Evolutionary conservation across 768 basidiomycete species (phyloP), one percentile per base, ranked within the genome.

Genomic region (Boletus rubescentipes): DNA sequence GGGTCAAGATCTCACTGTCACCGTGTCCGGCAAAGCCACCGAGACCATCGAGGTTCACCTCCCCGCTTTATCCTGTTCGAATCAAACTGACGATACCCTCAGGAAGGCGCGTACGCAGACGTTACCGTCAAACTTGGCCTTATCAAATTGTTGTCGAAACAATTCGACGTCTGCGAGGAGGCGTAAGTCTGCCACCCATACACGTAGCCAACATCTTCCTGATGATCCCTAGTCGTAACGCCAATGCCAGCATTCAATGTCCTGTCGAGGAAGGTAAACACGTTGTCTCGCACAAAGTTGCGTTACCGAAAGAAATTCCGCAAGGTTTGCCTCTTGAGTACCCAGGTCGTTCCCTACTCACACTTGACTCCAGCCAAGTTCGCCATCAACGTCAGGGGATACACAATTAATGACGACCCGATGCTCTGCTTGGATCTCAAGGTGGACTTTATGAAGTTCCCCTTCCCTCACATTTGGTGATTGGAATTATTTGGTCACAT

Each of bases 51-150:
- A 89, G 75, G 95, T 95, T 55, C 29, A 75, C 49, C 20, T 52
- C 9, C 16, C 4, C 48, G 14, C 51, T 36, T n/a, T 47, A 35
- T 12, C 43, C 48, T 31, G 34, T 11, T 40, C 32, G 18, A 21
- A 37, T 39, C 53, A 26, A 54, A 30, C 49, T 62, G 18, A 72
- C 35, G 26, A 12, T 3, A n/a, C 49, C 23, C 12, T 12, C 59
- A 98, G 95, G 87, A 94, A 5, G 97, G 97, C 6, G 90, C 96
- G 36, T 90, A 83, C 62, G 96, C 89, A 9, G 85, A 95, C 60
- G 93, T 99, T 5, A 72, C 73, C 2, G 96, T 99, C 51, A 98
- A 98, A 71, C 78, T 98, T n/a, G 97, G 97, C 23, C 73, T 92
- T 29, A 82, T 99, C 66, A 97, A 92, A 75, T 68, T 98, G n/a